These are phyloP conservation scores for Prunus persica DNA, from an alignment of 306 rosid genomes.

Conservation along the genomic window DNA sequence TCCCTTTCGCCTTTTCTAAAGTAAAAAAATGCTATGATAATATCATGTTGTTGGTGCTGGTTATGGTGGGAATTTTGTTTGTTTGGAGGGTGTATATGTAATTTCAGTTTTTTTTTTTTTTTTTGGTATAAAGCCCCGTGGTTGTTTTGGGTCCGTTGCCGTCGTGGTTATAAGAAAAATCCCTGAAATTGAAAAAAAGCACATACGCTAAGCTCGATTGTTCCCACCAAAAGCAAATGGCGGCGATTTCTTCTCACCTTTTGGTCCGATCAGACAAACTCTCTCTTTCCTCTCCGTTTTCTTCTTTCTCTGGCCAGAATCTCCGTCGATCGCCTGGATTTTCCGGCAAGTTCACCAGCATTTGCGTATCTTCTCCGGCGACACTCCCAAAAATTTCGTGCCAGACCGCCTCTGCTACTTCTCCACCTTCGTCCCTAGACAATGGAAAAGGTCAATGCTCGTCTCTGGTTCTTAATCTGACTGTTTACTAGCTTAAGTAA, in stretches of 20 bases:
- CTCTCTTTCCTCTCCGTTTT: constrained; percentile 30
- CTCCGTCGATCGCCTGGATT: constrained; percentile 29
- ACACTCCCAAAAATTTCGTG: constrained; percentile 41
- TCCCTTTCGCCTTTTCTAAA: no score
- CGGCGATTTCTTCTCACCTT: constrained; percentile 31
- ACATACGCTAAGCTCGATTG: neutral
- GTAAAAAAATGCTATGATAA: no score
- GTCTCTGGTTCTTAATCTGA: neutral
- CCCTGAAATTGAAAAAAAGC: neutral
- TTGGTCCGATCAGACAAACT: constrained; percentile 30
- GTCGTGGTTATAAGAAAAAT: neutral
- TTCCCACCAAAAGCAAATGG: constrained; percentile 33
- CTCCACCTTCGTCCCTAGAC: constrained; percentile 34
- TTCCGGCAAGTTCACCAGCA: constrained; percentile 16
- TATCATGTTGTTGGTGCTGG: no score
- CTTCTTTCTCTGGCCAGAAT: constrained; percentile 29
- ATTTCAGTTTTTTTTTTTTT: neutral
- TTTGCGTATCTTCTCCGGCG: constrained; percentile 28
- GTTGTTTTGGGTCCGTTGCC: no score
- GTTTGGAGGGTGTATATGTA: neutral
- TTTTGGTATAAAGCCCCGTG: neutral
- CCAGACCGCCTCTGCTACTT: constrained; percentile 35
- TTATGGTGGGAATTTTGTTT: neutral
- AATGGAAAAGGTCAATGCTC: constrained; percentile 27
- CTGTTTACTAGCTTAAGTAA: neutral